phyloP scores from a whole-genome alignment of 768 basidiomycete species.

The Auriscalpium vulgare region DNA sequence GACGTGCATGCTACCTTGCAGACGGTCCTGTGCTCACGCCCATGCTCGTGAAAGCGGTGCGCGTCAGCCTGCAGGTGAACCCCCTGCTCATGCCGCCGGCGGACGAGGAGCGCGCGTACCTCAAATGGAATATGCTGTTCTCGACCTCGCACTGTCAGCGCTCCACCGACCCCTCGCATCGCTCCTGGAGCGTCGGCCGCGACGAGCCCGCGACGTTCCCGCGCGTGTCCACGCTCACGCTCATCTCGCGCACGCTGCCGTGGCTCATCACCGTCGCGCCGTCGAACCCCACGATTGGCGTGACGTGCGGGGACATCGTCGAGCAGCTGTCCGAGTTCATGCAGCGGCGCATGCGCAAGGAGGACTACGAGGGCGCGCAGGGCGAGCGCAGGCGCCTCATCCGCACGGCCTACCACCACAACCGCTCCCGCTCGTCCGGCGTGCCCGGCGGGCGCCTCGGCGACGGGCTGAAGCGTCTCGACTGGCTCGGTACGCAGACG shows the following conservation, averaged over 20 bases:
- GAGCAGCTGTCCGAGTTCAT: constrained; percentile 45
- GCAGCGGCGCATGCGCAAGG: constrained; percentile 39
- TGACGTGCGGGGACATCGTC: constrained; percentile 62
- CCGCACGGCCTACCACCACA: constrained; percentile 48
- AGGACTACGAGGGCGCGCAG: constrained; percentile 42
- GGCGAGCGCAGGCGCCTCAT: constrained; percentile 33
- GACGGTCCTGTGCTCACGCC: constrained; percentile 69
- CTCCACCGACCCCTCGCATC: constrained; percentile 47
- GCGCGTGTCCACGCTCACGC: constrained; percentile 40
- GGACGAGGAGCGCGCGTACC: constrained; percentile 36
- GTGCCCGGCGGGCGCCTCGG: constrained; percentile 67
- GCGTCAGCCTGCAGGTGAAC: constrained; percentile 44
- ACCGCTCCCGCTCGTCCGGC: constrained; percentile 53
- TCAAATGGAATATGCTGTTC: constrained; percentile 75
- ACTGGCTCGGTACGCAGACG: constrained; percentile 53
- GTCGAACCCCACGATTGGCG: constrained; percentile 35
- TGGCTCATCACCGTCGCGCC: constrained; percentile 48
- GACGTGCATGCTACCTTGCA: constrained; percentile 17
- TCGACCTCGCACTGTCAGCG: constrained; percentile 50
- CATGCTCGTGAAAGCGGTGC: constrained; percentile 42
- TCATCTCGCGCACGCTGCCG: constrained; percentile 47
- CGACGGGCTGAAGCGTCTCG: constrained; percentile 54
- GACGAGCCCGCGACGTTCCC: constrained; percentile 60
- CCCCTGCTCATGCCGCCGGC: constrained; percentile 46
- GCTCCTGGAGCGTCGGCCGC: constrained; percentile 64